Percentiles rank a stretch among this genome's conserved stretches.
Evolutionary conservation across 108 stramenopile genomes (phyloP).

Genomic region (Stephanodiscus minutulus): DNA sequence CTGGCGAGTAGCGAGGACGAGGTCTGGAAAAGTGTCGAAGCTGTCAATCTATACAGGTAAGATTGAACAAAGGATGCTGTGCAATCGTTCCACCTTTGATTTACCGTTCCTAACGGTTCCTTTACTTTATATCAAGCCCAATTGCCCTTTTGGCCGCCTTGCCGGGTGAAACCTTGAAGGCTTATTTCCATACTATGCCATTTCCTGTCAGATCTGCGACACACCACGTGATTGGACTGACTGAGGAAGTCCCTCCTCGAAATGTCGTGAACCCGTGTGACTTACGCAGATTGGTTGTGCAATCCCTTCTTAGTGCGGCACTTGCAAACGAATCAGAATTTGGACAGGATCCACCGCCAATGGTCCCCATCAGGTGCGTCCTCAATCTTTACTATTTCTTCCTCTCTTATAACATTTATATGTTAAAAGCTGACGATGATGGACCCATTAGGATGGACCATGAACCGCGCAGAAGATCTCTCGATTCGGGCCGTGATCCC

Average conservation of each 20-base stretch:
- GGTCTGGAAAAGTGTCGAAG: constrained; percentile 43
- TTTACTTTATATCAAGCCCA: constrained; percentile 22
- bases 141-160: constrained; percentile 49
- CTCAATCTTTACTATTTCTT: too few species aligned
- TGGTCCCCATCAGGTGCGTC: constrained; percentile 23
- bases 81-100: too few species aligned
- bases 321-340: constrained; percentile 50
- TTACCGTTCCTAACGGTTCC: neutral
- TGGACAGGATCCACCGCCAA: constrained; percentile 36
- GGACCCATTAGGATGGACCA: constrained; percentile 27
- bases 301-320: constrained; percentile 48
- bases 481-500: constrained; percentile 5
- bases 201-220: constrained; percentile 49
- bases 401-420: too few species aligned
- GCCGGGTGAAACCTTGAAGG: constrained; percentile 40
- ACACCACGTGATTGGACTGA: constrained; percentile 47
- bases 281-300: constrained; percentile 44
- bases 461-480: constrained; percentile 26
- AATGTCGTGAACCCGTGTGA: constrained; percentile 46
- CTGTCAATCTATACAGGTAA: constrained; percentile 53
- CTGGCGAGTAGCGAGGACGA: constrained; percentile 34
- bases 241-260: constrained; percentile 43
- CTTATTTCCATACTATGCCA: constrained; percentile 50
- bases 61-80: neutral
- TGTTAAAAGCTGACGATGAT: too few species aligned